phyloP scores from a whole-genome alignment of 2,329 filamentous ascomycete species.

The Cercospora sojina region DNA sequence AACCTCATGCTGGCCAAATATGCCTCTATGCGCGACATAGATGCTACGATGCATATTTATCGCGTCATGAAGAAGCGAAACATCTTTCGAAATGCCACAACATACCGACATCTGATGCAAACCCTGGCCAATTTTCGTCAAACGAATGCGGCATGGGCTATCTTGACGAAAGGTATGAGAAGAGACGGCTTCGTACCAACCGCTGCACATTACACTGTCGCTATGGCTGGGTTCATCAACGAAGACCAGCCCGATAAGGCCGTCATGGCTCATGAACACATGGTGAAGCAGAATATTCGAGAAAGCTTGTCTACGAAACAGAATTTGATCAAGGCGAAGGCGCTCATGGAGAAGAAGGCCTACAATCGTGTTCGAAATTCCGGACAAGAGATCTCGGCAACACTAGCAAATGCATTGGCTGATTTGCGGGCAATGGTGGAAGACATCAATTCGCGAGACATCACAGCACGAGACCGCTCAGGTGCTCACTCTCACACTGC shows the following conservation, averaged over 20 bases:
- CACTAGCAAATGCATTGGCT: not conserved
- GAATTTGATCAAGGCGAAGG: constrained; percentile 6
- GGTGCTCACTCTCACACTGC: not conserved
- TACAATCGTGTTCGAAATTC: not conserved
- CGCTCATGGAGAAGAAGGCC: not conserved
- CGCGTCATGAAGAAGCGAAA: constrained; percentile 54
- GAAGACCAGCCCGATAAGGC: constrained; percentile 49
- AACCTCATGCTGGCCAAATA: constrained; percentile 72
- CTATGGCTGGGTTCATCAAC: constrained; percentile 52
- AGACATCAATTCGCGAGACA: not conserved
- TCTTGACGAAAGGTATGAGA: constrained; percentile 54
- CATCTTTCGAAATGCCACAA: constrained; percentile 55
- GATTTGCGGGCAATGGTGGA: not conserved
- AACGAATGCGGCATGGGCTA: constrained; percentile 56
- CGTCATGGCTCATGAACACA: constrained; percentile 49
- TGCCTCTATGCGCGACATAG: constrained; percentile 61
- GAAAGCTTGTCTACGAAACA: constrained; percentile 36
- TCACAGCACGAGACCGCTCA: not conserved
- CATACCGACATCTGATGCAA: constrained; percentile 63
- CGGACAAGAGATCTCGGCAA: not conserved
- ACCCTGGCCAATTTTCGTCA: constrained; percentile 54
- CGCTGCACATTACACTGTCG: constrained; percentile 54
- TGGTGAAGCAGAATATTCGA: constrained; percentile 43
- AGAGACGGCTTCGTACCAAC: constrained; percentile 46
- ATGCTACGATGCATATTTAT: constrained; percentile 55